A percentile compares a stretch with the other conserved stretches of the same genome.
phyloP scores from a whole-genome alignment of 768 basidiomycete species.

The Chalciporus piperatus region DNA sequence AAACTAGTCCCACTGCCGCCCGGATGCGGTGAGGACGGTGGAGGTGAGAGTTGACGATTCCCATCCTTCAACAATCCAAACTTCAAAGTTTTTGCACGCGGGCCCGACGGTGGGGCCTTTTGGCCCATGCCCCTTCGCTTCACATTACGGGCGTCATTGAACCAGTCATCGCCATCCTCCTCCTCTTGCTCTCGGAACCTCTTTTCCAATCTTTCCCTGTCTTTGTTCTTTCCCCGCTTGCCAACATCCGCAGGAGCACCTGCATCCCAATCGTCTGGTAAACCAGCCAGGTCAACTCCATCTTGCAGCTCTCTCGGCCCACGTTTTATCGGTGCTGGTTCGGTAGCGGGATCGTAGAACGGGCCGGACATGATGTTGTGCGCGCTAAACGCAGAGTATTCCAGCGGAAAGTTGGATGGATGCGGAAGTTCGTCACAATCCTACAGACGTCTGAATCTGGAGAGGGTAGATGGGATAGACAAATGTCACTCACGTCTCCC shows the following conservation, averaged over 20 bases:
- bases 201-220: constrained; percentile 52
- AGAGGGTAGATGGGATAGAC: not conserved
- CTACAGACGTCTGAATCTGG: constrained; percentile 33
- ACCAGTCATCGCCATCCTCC: constrained; percentile 70
- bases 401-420: constrained; percentile 40
- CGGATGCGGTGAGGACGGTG: constrained; percentile 11
- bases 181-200: constrained; percentile 51
- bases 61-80: constrained; percentile 37
- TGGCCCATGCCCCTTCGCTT: constrained; percentile 26
- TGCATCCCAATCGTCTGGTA: constrained; percentile 46
- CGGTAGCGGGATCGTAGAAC: constrained; percentile 49
- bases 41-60: constrained; percentile 20
- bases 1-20: constrained; percentile 28
- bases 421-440: constrained; percentile 54
- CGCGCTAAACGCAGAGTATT: constrained; percentile 66
- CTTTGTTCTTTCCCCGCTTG: constrained; percentile 58
- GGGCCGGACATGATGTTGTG: constrained; percentile 64
- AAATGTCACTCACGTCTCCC: constrained; percentile 61
- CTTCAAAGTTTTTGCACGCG: constrained; percentile 33
- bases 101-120: constrained; percentile 5
- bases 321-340: constrained; percentile 32
- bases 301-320: constrained; percentile 36
- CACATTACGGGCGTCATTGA: constrained; percentile 38
- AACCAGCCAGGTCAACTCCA: constrained; percentile 23
- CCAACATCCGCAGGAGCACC: constrained; percentile 61